Conservation (phyloP, 2,329 filamentous ascomycete genomes). For the Fusarium nanum region DNA sequence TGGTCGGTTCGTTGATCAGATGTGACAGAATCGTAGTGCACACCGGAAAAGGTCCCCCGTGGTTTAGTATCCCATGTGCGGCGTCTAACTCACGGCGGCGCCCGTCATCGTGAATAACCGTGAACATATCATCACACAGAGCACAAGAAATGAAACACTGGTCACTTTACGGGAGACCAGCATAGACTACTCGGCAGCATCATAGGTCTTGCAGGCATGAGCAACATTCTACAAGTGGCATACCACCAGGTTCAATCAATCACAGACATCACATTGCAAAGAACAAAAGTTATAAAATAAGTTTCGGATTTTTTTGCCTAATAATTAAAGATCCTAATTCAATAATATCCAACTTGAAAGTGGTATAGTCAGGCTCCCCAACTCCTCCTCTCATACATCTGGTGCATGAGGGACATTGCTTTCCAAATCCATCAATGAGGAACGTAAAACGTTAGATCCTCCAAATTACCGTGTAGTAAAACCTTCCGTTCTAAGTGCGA, state of each 20-base stretch:
- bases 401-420: constrained; percentile 31
- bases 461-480: constrained; percentile 47
- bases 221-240: background rate
- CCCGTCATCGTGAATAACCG: constrained; percentile 15
- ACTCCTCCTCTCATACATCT: constrained; percentile 36
- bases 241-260: background rate
- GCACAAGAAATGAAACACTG: background rate
- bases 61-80: constrained; percentile 1
- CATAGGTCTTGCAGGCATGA: background rate
- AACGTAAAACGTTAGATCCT: constrained; percentile 38
- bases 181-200: background rate
- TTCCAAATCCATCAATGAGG: constrained; percentile 35
- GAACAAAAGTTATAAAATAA: constrained; percentile 13
- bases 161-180: background rate
- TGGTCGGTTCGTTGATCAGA: background rate
- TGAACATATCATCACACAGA: background rate
- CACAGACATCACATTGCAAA: background rate
- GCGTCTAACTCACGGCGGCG: constrained; percentile 24
- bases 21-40: constrained; percentile 10
- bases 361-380: constrained; percentile 30
- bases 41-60: constrained; percentile 2
- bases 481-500: constrained; percentile 45
- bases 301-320: constrained; percentile 41
- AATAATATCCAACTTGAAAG: constrained; percentile 34
- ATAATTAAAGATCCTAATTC: constrained; percentile 33